Evolutionary conservation across 495 filamentous ascomycete species (phyloP).

Genomic region (Penicillium pulvis): DNA sequence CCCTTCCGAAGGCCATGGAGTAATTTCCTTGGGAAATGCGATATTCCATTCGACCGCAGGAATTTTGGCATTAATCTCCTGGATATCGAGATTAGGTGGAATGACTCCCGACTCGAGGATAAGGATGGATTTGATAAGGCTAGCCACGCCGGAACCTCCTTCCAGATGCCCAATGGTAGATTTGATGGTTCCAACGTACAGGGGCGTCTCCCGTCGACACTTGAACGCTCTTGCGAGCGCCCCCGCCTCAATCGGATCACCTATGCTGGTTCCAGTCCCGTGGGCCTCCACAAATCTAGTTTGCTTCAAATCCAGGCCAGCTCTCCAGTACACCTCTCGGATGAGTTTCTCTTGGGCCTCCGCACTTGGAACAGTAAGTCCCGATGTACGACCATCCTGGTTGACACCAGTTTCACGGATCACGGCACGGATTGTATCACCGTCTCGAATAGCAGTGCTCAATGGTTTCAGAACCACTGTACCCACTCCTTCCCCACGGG

Average conservation of each 20-base stretch:
- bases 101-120: constrained; percentile 44
- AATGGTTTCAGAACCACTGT: constrained; percentile 41
- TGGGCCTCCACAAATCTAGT: constrained; percentile 32
- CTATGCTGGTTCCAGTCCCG: constrained; percentile 59
- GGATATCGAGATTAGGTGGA: constrained; percentile 35
- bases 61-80: constrained; percentile 37
- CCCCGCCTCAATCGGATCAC: constrained; percentile 62
- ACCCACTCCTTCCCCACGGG: constrained; percentile 33
- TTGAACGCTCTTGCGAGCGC: constrained; percentile 37
- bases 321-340: constrained; percentile 49
- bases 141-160: constrained; percentile 46
- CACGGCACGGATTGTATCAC: constrained; percentile 45
- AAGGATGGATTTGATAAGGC: constrained; percentile 43
- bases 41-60: constrained; percentile 19
- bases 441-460: constrained; percentile 33
- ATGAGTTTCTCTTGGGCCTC: constrained; percentile 60
- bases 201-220: constrained; percentile 17
- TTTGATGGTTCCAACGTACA: constrained; percentile 43
- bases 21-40: constrained; percentile 24
- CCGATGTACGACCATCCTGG: constrained; percentile 43
- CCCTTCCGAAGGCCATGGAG: constrained; percentile 34
- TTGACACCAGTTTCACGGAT: constrained; percentile 45
- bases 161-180: constrained; percentile 50
- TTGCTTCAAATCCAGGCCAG: constrained; percentile 34
- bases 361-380: constrained; percentile 49